phyloP scores from a whole-genome alignment of 371 early-diverging fungal genomes.

The Mucor piriformis region DNA sequence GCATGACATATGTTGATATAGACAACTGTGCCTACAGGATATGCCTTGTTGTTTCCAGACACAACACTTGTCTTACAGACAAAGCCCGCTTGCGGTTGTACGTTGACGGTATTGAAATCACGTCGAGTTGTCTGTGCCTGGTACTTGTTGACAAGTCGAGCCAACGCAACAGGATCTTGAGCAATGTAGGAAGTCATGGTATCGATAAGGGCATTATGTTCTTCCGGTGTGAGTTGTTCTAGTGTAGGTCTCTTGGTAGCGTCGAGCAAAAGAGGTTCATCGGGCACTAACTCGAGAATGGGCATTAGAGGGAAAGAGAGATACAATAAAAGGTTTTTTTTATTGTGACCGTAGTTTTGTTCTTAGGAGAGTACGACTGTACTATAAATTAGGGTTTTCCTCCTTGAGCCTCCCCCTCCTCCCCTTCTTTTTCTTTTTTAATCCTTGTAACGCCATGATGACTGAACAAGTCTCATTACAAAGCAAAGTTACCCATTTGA shows the following conservation, averaged over 20 bases:
- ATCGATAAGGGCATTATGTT: slow-evolving; percentile 33
- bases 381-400: neutral
- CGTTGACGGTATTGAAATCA: slow-evolving; percentile 29
- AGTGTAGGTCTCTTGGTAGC: neutral
- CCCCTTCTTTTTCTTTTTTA: neutral
- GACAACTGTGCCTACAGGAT: slow-evolving; percentile 33
- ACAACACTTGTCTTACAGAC: slow-evolving; percentile 60
- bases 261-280: neutral
- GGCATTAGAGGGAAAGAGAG: slow-evolving; percentile 14
- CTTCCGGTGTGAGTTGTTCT: slow-evolving; percentile 32
- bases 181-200: slow-evolving; percentile 35
- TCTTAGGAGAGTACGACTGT: no score
- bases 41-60: slow-evolving; percentile 9
- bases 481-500: neutral
- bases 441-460: slow-evolving; percentile 3
- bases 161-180: slow-evolving; percentile 32
- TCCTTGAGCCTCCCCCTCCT: neutral
- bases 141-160: slow-evolving; percentile 25
- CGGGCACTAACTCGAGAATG: slow-evolving; percentile 16
- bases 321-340: neutral
- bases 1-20: slow-evolving; percentile 78
- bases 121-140: slow-evolving; percentile 12
- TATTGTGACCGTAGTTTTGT: slow-evolving; percentile 8
- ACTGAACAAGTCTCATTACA: slow-evolving; percentile 16
- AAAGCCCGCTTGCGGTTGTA: slow-evolving; percentile 63